Percentiles rank a stretch among this genome's conserved stretches.
Evolutionary conservation across 2,329 filamentous ascomycete genomes (phyloP).

Genomic region (Diaporthe aspalathi): DNA sequence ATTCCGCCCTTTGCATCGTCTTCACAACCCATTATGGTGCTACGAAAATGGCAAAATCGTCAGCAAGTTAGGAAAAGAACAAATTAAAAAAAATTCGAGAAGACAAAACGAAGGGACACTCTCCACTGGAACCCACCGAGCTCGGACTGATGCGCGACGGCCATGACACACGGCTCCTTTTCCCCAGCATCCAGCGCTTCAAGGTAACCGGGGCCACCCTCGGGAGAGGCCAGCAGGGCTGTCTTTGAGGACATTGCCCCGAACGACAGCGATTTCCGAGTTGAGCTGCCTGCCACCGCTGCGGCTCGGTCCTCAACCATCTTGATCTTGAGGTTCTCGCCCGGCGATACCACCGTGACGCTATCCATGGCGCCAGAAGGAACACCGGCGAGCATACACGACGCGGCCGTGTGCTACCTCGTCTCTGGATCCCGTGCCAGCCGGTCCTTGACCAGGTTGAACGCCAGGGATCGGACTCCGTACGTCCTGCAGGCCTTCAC

Average conservation of each 20-base stretch:
- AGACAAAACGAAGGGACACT: constrained; percentile 21
- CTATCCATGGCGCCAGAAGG: constrained; percentile 43
- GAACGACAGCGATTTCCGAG: not conserved
- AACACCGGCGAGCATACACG: constrained; percentile 43
- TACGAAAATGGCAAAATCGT: not conserved
- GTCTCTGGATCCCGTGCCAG: constrained; percentile 33
- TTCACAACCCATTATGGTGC: not conserved
- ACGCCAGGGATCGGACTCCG: constrained; percentile 44
- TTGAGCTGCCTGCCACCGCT: constrained; percentile 17
- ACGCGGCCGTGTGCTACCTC: constrained; percentile 36
- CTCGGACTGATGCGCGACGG: not conserved
- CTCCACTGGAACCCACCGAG: constrained; percentile 19
- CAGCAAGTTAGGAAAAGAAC: not conserved
- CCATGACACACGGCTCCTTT: constrained; percentile 8
- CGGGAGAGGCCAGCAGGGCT: constrained; percentile 37
- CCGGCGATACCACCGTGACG: constrained; percentile 44
- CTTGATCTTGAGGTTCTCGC: constrained; percentile 45
- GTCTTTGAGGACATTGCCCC: not conserved
- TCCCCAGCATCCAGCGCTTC: constrained; percentile 41
- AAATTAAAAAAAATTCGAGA: constrained; percentile 6
- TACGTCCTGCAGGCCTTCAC: constrained; percentile 15
- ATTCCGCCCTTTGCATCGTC: not conserved
- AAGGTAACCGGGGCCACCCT: constrained; percentile 40
- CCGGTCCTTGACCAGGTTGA: constrained; percentile 39
- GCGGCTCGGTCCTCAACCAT: constrained; percentile 44